Evolutionary conservation across 768 basidiomycete species (phyloP), one percentile per base, ranked within the genome.

Genomic region (Boletellus sp.): DNA sequence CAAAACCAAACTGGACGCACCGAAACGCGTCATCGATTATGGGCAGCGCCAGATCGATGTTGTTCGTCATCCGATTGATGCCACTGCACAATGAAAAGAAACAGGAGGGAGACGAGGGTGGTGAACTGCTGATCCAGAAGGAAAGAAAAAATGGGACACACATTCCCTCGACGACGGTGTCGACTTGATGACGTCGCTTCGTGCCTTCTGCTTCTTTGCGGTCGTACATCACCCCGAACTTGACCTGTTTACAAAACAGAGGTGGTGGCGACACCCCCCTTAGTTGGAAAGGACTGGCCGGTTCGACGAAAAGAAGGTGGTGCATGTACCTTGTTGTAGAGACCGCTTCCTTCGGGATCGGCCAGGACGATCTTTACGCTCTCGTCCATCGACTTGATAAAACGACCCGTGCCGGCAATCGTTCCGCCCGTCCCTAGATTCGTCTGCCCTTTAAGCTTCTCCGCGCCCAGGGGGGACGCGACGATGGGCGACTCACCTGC

Each of bases 161-260:
- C 87, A 93, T 91, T 51, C 90, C 90, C 70, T 92, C 90, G n/a
- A 96, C 92, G 16, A 96, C 83, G 1, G 94, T 95, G 61, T 98
- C 95, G 13, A 97, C 92, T 67, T 95, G 94, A 64, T 95, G 90
- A 50, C 95, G 74, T 59, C 96, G 71, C 61, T 90, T 93, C 9
- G 85, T 95, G 6, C 96, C 95, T 70, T 99, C 95, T 35, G 83
- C 84, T 72, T 99, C 95, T 55, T 79, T 90, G n/a, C 70, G 74
- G 63, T 95, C 90, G 62, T 85, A 99, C 94, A 99, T 91, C 7
- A 97, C 96, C 5, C 92, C 93, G 56, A 85, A 79, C 70, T 90
- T 91, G 46, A 96, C 80, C 86, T 89, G 42, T 34, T 6, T 11
- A 8, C 11, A 8, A 4, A 47, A 4, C 3, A 12, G 17, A 33